A percentile compares a stretch with the other conserved stretches of the same genome.
phyloP scores from a whole-genome alignment of 495 filamentous ascomycete species.

The Aspergillus haitiensis region DNA sequence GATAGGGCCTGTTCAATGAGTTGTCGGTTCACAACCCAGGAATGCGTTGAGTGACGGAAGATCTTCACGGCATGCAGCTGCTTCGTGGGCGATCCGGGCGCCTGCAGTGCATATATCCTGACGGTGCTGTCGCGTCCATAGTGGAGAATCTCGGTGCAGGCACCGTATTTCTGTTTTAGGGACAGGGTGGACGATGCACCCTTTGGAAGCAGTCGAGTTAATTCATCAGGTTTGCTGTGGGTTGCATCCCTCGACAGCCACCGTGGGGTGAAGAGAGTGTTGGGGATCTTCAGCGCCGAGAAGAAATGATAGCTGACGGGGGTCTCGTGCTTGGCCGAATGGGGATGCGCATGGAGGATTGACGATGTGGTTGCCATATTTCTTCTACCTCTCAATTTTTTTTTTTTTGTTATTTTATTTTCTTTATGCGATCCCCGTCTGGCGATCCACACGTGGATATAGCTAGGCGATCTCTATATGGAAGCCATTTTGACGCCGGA shows the following conservation, averaged over 20 bases:
- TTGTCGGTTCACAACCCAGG: not conserved
- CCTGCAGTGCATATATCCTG: conserved; percentile 17
- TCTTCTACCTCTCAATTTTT: not conserved
- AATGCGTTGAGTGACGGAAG: conserved; percentile 1
- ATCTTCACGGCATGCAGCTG: conserved; percentile 20
- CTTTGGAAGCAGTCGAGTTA: not conserved
- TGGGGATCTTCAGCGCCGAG: not conserved
- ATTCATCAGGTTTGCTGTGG: not conserved
- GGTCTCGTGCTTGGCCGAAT: not conserved
- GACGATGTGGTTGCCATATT: not conserved
- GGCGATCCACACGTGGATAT: too few relatives aligned
- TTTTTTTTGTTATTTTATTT: not conserved
- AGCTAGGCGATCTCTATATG: too few relatives aligned
- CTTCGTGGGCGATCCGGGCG: not conserved
- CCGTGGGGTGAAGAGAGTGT: not conserved
- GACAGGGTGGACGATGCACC: not conserved
- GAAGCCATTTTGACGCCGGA: too few relatives aligned
- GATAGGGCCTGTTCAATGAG: not conserved
- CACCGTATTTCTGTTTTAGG: conserved; percentile 8
- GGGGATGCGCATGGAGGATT: not conserved
- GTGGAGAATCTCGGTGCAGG: conserved; percentile 18
- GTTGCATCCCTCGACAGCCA: not conserved
- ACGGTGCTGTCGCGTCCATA: conserved; percentile 18
- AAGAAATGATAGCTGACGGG: not conserved
- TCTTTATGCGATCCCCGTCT: not conserved